These are phyloP conservation scores for Alternaria novae-zelandiae DNA, from an alignment of 2,329 filamentous ascomycete species.

Conservation along the genomic window DNA sequence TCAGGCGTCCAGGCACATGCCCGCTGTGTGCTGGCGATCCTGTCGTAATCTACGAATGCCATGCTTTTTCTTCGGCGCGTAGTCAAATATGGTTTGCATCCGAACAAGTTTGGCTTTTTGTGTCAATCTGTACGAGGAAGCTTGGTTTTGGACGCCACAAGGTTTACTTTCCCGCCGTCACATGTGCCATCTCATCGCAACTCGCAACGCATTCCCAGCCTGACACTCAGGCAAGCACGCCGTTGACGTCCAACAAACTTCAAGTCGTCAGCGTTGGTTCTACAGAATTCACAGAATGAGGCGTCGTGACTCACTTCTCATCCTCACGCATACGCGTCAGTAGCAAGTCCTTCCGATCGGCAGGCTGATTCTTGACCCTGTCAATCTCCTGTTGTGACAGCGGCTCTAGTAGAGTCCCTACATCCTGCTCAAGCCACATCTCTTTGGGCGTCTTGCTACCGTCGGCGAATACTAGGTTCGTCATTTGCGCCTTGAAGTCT, in stretches of 20 bases:
- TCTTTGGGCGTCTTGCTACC: constrained; percentile 7
- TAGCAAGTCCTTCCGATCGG: constrained; percentile 1
- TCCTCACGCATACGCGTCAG: background rate
- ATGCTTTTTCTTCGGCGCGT: background rate
- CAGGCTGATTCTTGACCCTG: background rate
- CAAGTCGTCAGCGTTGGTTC: background rate
- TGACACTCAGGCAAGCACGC: background rate
- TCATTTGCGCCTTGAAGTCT: background rate
- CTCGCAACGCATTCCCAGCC: background rate
- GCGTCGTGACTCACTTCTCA: background rate
- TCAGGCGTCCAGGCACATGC: background rate
- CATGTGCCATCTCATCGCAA: background rate
- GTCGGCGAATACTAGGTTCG: background rate
- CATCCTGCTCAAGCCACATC: constrained; percentile 7
- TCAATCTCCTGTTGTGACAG: constrained; percentile 2
- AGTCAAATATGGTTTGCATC: background rate
- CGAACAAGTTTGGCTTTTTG: background rate
- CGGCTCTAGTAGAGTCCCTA: constrained; percentile 1
- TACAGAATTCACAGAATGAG: background rate
- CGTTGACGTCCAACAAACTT: background rate
- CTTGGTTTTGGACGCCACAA: background rate
- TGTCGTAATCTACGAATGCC: background rate
- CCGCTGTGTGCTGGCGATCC: background rate
- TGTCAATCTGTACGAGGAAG: background rate
- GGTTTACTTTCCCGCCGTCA: background rate